Conservation (phyloP, 768 basidiomycete species). For the Pisolithus microcarpus region DNA sequence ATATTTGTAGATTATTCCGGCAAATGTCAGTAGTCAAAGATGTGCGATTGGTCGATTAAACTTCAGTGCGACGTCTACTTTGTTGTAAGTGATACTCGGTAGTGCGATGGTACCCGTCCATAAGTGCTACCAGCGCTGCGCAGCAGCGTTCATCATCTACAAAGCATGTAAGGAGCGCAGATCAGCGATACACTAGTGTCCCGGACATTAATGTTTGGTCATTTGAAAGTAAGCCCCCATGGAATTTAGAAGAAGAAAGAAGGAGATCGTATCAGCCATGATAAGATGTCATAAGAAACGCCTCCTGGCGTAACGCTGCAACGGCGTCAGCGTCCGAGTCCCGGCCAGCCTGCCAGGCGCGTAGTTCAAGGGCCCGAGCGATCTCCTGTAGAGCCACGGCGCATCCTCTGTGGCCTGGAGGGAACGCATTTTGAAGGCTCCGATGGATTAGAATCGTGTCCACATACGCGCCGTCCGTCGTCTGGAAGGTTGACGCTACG, state of each 20-base stretch:
- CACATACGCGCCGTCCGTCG: constrained; percentile 69
- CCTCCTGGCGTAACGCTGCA: constrained; percentile 62
- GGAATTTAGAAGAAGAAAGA: not conserved
- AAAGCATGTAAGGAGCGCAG: not conserved
- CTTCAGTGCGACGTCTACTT: not conserved
- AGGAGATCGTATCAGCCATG: not conserved
- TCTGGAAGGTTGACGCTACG: constrained; percentile 30
- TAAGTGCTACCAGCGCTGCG: not conserved
- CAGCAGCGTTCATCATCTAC: not conserved
- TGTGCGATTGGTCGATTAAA: too few species aligned
- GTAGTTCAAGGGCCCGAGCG: constrained; percentile 53
- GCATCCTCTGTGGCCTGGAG: constrained; percentile 57
- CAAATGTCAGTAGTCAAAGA: too few species aligned
- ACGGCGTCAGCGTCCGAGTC: constrained; percentile 67
- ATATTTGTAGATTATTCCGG: too few species aligned
- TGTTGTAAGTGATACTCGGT: not conserved
- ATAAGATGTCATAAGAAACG: constrained; percentile 41
- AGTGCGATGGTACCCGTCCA: not conserved
- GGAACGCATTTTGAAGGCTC: constrained; percentile 55
- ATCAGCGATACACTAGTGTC: not conserved
- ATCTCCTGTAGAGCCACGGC: constrained; percentile 59
- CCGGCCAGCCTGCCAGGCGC: constrained; percentile 64
- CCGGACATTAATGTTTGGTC: not conserved
- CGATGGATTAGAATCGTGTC: constrained; percentile 76
- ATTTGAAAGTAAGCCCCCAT: not conserved